These are phyloP conservation scores for Vitis riparia DNA, from an alignment of 164 flowering plant species.

Conservation along the genomic window DNA sequence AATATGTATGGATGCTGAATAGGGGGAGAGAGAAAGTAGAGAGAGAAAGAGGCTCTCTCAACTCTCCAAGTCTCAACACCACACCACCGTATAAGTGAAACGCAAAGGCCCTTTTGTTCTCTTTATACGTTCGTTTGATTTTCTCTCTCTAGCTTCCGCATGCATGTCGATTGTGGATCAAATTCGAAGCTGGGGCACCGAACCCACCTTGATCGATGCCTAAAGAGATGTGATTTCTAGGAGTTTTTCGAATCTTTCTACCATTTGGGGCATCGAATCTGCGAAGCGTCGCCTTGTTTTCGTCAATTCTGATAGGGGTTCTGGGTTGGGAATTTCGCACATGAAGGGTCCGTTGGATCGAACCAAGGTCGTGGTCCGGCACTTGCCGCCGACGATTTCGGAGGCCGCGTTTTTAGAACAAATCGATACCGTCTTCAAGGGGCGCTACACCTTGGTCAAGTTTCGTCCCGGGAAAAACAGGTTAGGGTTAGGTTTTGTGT, in stretches of 20 bases:
- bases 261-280: neutral
- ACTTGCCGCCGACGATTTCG: slow-evolving; percentile 78
- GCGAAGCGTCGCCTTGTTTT: neutral
- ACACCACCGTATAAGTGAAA: too few relatives aligned
- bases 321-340: neutral
- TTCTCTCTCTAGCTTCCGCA: neutral
- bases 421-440: slow-evolving; percentile 59
- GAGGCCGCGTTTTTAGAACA: slow-evolving; percentile 64
- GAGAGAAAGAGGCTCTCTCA: too few relatives aligned
- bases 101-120: neutral
- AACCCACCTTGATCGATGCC: slow-evolving; percentile 6
- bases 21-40: too few relatives aligned
- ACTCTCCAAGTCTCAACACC: too few relatives aligned
- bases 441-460: slow-evolving; percentile 65
- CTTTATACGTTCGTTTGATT: neutral
- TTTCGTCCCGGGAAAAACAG: slow-evolving; percentile 75
- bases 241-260: neutral
- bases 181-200: slow-evolving; percentile 15
- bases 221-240: slow-evolving; percentile 20
- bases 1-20: too few relatives aligned
- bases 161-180: slow-evolving; percentile 19
- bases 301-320: slow-evolving; percentile 5
- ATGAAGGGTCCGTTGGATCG: slow-evolving; percentile 71
- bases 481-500: slow-evolving; percentile 27
- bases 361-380: slow-evolving; percentile 86